Conservation (phyloP, 2,329 filamentous ascomycete species). For the Cladophialophora exuberans region DNA sequence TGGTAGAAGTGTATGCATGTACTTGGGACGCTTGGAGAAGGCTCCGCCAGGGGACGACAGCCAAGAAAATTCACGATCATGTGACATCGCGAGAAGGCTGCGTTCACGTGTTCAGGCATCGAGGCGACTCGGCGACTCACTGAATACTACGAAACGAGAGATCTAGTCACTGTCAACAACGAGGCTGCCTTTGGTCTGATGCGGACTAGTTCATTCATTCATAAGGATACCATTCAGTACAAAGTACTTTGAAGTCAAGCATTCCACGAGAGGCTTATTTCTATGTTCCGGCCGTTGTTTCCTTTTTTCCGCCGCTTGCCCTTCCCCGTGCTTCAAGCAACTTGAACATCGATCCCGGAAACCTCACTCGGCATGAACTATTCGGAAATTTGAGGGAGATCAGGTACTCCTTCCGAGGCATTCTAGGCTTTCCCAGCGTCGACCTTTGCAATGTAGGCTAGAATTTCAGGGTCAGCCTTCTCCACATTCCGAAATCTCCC, state of each 20-base stretch:
- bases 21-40: neutral
- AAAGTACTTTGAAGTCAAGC: constrained; percentile 9
- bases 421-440: constrained; percentile 51
- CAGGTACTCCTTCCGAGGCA: neutral
- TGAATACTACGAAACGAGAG: neutral
- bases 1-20: neutral
- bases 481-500: constrained; percentile 16
- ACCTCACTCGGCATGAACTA: constrained; percentile 6
- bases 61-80: constrained; percentile 11
- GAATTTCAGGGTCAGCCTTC: constrained; percentile 35
- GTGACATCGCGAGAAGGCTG: constrained; percentile 16
- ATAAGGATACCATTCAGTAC: constrained; percentile 17
- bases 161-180: neutral
- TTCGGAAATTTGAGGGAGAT: neutral
- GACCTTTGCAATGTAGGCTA: constrained; percentile 77
- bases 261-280: constrained; percentile 9
- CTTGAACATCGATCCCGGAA: constrained; percentile 5
- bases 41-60: constrained; percentile 5
- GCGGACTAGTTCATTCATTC: constrained; percentile 5
- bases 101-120: constrained; percentile 12
- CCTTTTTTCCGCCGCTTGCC: constrained; percentile 1
- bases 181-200: constrained; percentile 11
- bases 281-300: constrained; percentile 23
- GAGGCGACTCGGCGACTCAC: neutral
- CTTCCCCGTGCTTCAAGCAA: neutral